Conservation (phyloP, 2,329 filamentous ascomycete genomes). For the Aspergillus clavatus region DNA sequence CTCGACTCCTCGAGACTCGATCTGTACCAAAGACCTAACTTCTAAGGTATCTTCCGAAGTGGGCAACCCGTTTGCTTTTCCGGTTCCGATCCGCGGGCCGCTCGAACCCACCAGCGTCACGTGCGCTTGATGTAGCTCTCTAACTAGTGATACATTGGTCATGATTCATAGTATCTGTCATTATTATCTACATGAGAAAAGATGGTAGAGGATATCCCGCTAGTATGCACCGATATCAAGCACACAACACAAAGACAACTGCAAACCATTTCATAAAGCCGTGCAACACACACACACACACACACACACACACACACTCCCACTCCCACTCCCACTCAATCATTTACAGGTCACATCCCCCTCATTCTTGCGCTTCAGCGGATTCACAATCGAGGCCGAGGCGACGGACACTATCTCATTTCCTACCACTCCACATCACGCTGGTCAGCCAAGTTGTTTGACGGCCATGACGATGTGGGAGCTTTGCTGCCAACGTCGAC, state of each 20-base stretch:
- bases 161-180: conserved; percentile 22
- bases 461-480: conserved; percentile 8
- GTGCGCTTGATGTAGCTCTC: too few relatives aligned
- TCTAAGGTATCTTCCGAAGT: too few relatives aligned
- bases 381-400: conserved; percentile 21
- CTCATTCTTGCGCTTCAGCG: conserved; percentile 33
- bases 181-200: conserved; percentile 22
- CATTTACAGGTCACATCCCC: conserved; percentile 18
- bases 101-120: conserved; percentile 1
- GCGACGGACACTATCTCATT: conserved; percentile 10
- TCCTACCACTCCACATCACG: conserved; percentile 27
- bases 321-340: background rate
- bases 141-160: too few relatives aligned
- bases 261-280: background rate
- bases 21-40: too few relatives aligned
- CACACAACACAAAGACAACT: conserved; percentile 5
- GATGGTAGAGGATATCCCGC: conserved; percentile 6
- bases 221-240: conserved; percentile 17
- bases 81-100: conserved; percentile 23
- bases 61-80: conserved; percentile 15
- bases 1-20: too few relatives aligned
- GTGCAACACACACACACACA: background rate
- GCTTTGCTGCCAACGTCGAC: conserved; percentile 6
- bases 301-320: background rate
- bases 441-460: conserved; percentile 21